Evolutionary conservation across 2,329 filamentous ascomycete species (phyloP).

Genomic region (Claviceps capensis): DNA sequence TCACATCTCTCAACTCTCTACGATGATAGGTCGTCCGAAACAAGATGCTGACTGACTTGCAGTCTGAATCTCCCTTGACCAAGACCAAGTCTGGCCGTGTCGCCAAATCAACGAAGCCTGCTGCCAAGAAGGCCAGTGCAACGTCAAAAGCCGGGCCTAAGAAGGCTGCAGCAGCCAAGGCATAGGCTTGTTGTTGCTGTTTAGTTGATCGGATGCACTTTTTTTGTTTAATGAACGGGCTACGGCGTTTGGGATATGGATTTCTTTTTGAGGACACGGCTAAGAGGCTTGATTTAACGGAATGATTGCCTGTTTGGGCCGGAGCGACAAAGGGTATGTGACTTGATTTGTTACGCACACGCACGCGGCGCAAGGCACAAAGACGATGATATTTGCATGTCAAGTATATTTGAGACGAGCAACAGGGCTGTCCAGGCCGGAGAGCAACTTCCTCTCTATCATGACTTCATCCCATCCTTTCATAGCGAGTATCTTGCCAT

Average conservation of each 20-base stretch:
- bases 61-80: conserved; percentile 42
- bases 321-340: conserved; percentile 9
- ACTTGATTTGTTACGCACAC: not conserved
- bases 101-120: conserved; percentile 47
- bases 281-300: conserved; percentile 7
- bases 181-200: conserved; percentile 16
- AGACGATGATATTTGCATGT: conserved; percentile 7
- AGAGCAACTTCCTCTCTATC: not conserved
- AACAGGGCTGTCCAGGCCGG: not conserved
- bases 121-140: conserved; percentile 33
- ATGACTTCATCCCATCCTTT: not conserved
- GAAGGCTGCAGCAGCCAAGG: conserved; percentile 31
- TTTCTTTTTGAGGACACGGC: conserved; percentile 8
- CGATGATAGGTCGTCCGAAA: not conserved
- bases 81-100: conserved; percentile 84
- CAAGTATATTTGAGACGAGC: not conserved
- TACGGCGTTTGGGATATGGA: conserved; percentile 21
- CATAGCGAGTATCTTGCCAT: not conserved
- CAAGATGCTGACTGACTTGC: not conserved
- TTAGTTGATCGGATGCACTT: conserved; percentile 6
- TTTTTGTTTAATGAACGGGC: conserved; percentile 20
- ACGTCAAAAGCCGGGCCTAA: conserved; percentile 32
- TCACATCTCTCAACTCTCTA: not conserved
- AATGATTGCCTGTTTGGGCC: conserved; percentile 9
- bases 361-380: conserved; percentile 8